Conservation (phyloP, 2,329 filamentous ascomycete species). For the Penicillium sp. region DNA sequence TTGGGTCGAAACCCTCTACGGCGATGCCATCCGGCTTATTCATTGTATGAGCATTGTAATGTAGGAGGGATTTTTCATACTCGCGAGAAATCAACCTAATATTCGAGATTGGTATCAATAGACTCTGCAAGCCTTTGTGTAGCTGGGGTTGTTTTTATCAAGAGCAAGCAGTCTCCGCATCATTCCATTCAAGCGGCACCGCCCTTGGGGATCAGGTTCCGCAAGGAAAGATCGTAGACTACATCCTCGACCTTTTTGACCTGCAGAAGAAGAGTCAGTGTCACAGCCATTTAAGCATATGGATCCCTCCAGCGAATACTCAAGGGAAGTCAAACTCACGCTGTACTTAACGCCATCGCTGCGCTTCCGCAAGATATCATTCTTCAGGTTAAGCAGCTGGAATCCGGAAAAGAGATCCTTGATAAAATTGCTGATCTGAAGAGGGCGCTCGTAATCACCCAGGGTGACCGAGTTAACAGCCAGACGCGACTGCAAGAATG, state of each 20-base stretch:
- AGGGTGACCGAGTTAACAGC: conserved; percentile 92
- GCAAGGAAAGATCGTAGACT: conserved; percentile 86
- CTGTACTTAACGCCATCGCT: conserved; percentile 95
- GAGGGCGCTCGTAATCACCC: conserved; percentile 77
- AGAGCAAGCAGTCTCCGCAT: not conserved
- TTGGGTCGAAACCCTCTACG: not conserved
- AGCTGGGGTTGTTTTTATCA: not conserved
- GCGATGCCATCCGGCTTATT: not conserved
- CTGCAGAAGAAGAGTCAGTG: conserved; percentile 26
- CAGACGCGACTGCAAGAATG: conserved; percentile 58
- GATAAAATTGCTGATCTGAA: conserved; percentile 85
- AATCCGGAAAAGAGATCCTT: conserved; percentile 95
- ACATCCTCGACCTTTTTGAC: conserved; percentile 98
- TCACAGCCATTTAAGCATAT: not conserved
- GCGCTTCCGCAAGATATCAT: conserved; percentile 79
- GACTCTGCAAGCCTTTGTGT: not conserved
- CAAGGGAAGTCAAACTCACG: conserved; percentile 32
- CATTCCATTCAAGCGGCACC: conserved; percentile 11
- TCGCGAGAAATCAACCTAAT: not conserved
- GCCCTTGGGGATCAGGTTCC: conserved; percentile 65
- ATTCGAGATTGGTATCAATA: not conserved
- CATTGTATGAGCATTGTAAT: not conserved
- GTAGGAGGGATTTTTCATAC: not conserved
- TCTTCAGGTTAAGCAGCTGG: conserved; percentile 95
- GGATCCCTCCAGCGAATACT: not conserved